A percentile compares a stretch with the other conserved stretches of the same genome.
These are phyloP conservation scores for Fusarium sp. DNA, from an alignment of 2,329 filamentous ascomycete genomes.

Conservation along the genomic window DNA sequence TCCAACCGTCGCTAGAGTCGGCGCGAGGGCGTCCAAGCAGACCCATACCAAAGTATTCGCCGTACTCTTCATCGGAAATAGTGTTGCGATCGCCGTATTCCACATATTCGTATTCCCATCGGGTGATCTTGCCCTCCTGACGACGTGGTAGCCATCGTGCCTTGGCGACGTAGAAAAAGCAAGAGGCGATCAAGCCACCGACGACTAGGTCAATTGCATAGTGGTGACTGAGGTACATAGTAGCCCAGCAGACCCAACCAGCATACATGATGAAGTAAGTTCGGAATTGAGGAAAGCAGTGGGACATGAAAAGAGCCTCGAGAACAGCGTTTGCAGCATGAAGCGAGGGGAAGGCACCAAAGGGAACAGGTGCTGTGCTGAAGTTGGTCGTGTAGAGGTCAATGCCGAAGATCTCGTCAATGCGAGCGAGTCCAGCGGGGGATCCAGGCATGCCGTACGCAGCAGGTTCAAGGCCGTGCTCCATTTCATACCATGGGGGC, in stretches of 20 bases:
- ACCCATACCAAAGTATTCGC: constrained; percentile 61
- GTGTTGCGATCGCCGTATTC: constrained; percentile 77
- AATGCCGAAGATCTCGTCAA: constrained; percentile 90
- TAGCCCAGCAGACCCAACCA: constrained; percentile 97
- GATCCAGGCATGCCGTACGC: constrained; percentile 93
- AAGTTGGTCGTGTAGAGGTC: constrained; percentile 95
- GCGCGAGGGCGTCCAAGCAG: constrained; percentile 58
- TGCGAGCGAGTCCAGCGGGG: constrained; percentile 87
- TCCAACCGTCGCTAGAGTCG: constrained; percentile 87
- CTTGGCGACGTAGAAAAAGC: constrained; percentile 85
- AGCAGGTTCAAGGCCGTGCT: constrained; percentile 89
- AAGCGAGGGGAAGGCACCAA: constrained; percentile 93
- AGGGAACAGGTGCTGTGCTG: constrained; percentile 89
- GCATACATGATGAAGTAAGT: constrained; percentile 86
- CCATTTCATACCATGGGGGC: constrained; percentile 96
- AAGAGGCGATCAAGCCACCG: constrained; percentile 81
- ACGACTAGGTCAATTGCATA: constrained; percentile 94
- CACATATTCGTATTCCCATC: constrained; percentile 96
- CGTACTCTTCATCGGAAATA: constrained; percentile 60
- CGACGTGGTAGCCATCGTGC: constrained; percentile 83
- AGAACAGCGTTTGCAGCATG: constrained; percentile 91
- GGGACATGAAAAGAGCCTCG: constrained; percentile 91
- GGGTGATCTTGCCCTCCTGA: constrained; percentile 85
- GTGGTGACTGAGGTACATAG: constrained; percentile 98
- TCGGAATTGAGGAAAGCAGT: constrained; percentile 87